Evolutionary conservation across 192 early-diverging fungal species (phyloP).

Genomic region (Pilobolus umbonatus): DNA sequence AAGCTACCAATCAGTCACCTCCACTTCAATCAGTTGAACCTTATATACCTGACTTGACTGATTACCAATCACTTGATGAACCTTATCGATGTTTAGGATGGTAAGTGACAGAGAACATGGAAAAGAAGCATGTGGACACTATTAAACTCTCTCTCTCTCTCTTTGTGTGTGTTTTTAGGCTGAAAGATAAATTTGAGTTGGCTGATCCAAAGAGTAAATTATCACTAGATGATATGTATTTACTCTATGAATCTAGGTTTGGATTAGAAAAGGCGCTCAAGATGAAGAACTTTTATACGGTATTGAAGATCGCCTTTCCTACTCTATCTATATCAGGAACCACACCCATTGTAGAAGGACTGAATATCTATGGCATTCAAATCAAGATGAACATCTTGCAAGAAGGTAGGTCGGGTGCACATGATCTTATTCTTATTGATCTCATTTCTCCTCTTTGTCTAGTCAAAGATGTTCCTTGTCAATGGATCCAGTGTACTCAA

Average conservation of each 20-base stretch:
- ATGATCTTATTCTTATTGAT: not conserved
- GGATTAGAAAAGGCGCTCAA: conserved; percentile 28
- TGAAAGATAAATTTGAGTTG: conserved; percentile 48
- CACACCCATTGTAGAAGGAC: conserved; percentile 18
- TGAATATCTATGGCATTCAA: conserved; percentile 27
- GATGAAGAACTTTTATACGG: conserved; percentile 24
- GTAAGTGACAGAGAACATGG: conserved; percentile 22
- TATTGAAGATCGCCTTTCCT: conserved; percentile 39
- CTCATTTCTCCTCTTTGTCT: not conserved
- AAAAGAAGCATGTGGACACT: not conserved
- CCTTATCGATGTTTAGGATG: conserved; percentile 54
- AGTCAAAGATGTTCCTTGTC: conserved; percentile 23
- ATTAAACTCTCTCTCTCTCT: no score
- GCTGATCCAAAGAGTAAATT: conserved; percentile 31
- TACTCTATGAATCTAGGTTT: conserved; percentile 47
- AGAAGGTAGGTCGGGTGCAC: conserved; percentile 20
- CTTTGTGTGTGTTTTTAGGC: conserved; percentile 30
- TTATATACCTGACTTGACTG: conserved; percentile 21
- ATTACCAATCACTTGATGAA: conserved; percentile 44
- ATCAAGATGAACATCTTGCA: conserved; percentile 28
- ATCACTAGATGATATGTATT: conserved; percentile 41
- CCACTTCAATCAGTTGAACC: not conserved
- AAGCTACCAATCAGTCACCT: not conserved
- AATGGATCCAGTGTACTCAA: conserved; percentile 46
- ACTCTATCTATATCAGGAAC: not conserved